Conservation (phyloP, 768 basidiomycete genomes). For the Clitopilus passeckerianus region DNA sequence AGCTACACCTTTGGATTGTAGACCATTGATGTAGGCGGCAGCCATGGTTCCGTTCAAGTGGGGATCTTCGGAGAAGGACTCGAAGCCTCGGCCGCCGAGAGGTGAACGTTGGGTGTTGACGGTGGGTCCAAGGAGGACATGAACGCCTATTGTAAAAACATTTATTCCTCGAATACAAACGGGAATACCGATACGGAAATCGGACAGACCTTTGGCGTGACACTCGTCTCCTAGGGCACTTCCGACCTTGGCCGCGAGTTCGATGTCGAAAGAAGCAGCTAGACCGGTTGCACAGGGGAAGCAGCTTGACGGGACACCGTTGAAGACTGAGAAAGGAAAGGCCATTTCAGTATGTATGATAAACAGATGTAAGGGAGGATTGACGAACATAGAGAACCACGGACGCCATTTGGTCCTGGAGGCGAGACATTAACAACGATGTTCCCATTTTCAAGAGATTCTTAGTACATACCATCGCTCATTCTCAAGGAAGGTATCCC, state of each 20-base stretch:
- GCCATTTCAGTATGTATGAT: conserved; percentile 9
- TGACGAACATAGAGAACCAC: conserved; percentile 35
- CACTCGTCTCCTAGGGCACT: conserved; percentile 49
- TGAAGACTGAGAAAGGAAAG: conserved; percentile 38
- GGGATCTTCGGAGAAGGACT: conserved; percentile 63
- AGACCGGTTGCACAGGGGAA: conserved; percentile 55
- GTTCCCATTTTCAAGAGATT: not conserved
- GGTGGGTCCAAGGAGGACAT: conserved; percentile 57
- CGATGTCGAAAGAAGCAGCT: conserved; percentile 50
- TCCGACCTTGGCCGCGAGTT: conserved; percentile 41
- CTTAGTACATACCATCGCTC: conserved; percentile 35
- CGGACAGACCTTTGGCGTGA: conserved; percentile 34
- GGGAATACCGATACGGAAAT: not conserved
- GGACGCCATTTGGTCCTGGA: conserved; percentile 44
- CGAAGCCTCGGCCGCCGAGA: conserved; percentile 52
- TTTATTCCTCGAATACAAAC: too few relatives aligned
- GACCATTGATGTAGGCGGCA: conserved; percentile 56
- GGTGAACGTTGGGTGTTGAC: conserved; percentile 63
- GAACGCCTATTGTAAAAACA: conserved; percentile 21
- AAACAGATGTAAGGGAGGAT: too few relatives aligned
- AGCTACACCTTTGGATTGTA: conserved; percentile 55
- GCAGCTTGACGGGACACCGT: conserved; percentile 50
- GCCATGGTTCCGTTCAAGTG: conserved; percentile 50
- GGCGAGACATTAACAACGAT: not conserved
- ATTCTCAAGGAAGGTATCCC: conserved; percentile 37